Evolutionary conservation across 805 yeast genomes (phyloP), one percentile per base, ranked within the genome.

Genomic region (Novakomyces olei): DNA sequence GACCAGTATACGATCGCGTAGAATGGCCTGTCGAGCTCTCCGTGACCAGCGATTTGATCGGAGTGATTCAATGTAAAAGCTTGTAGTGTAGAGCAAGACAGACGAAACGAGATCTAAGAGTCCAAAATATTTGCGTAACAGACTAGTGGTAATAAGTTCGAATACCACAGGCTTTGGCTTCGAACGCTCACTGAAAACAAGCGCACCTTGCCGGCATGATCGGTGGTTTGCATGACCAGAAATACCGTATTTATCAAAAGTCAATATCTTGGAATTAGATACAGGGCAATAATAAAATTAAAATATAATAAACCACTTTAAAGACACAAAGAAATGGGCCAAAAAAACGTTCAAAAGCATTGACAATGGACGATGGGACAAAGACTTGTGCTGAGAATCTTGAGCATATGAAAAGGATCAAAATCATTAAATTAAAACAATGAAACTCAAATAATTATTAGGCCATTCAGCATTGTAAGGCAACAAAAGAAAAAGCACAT

Each of bases 211-310:
- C 47, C 56, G 61, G 30, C 78, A 50, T 1, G 83, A 63, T 17
- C 57, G 67, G 50, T 88, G 98, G 51, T 88, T 88, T n/a, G 77
- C 65, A 52, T 88, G 98, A 30, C 63, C 59, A 0, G 95, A 80
- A 3, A 88, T 75, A 1, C 98, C 98, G 15, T 45, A 32, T 24
- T 62, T 61, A 53, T 88, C 98, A 50, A 88, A 85, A 0, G 95
- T 77, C 20, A 85, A 43, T 6, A 83, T 43, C 4, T 64, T 58
- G 12, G 15, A 37, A 34, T 10, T 22, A n/a, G 24, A 22, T 7
- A 12, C 8, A 9, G 30, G 1, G 7, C 27, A 15, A 27, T 14
- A 27, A 2, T n/a, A 17, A 15, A 12, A 4, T 4, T 5, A 27
- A 15, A 14, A 4, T 12, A 4, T 4, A 27, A 15, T 20, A 15